These are phyloP conservation scores for Magnusiomyces magnusii DNA, from an alignment of 1,139 yeast species.

Conservation along the genomic window DNA sequence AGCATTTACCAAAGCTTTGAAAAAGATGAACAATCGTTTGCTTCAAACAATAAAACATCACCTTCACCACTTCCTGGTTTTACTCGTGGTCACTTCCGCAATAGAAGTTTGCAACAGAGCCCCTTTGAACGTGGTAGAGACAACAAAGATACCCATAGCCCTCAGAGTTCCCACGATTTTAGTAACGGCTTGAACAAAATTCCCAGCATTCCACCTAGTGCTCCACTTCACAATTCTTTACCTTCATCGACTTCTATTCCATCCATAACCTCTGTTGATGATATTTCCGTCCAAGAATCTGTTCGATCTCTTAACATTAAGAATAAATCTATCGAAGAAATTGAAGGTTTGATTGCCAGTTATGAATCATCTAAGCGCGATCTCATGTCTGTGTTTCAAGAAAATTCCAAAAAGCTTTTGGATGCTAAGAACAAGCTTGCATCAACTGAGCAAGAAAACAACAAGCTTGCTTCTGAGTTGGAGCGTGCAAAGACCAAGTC, in stretches of 20 bases:
- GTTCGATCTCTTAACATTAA: slow-evolving; percentile 19
- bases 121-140: slow-evolving; percentile 6
- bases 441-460: slow-evolving; percentile 40
- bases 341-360: slow-evolving; percentile 22
- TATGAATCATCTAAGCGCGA: slow-evolving; percentile 37
- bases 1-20: slow-evolving; percentile 15
- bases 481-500: slow-evolving; percentile 28
- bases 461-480: slow-evolving; percentile 44
- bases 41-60: neutral
- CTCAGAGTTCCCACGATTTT: neutral
- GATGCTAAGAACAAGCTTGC: slow-evolving; percentile 46
- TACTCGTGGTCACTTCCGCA: slow-evolving; percentile 9
- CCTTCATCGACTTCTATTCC: neutral
- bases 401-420: slow-evolving; percentile 45
- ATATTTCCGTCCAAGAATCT: slow-evolving; percentile 15
- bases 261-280: neutral
- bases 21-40: neutral
- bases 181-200: neutral
- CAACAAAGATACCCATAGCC: neutral
- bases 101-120: slow-evolving; percentile 4
- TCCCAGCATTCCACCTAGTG: neutral
- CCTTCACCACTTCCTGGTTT: neutral
- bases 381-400: slow-evolving; percentile 48
- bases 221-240: neutral
- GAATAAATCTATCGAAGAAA: slow-evolving; percentile 22